phyloP scores from a whole-genome alignment of 2,329 filamentous ascomycete species.

The Botryotinia globosa region DNA sequence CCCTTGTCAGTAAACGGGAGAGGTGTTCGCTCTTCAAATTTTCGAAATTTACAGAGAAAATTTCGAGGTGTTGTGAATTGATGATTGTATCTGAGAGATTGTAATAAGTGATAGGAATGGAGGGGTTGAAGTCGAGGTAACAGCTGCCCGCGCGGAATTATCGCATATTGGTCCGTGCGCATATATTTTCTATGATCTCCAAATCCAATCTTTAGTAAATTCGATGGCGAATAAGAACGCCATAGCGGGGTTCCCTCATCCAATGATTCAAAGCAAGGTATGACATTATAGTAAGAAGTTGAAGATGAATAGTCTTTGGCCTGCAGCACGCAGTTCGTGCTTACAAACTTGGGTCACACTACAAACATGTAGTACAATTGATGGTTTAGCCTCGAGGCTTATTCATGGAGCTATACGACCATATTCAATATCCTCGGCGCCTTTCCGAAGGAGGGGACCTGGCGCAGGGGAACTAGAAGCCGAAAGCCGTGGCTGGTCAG shows the following conservation, averaged over 20 bases:
- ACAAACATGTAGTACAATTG: constrained; percentile 27
- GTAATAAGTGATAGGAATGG: constrained; percentile 3
- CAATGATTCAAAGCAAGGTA: constrained; percentile 12
- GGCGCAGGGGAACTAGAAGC: neutral
- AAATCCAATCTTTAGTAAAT: neutral
- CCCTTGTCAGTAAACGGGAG: neutral
- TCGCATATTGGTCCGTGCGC: constrained; percentile 6
- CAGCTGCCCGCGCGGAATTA: constrained; percentile 13
- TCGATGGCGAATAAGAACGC: neutral
- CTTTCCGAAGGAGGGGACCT: neutral
- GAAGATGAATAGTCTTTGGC: constrained; percentile 35
- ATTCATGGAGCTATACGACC: constrained; percentile 24
- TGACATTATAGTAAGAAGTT: constrained; percentile 23
- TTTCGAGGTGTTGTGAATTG: neutral
- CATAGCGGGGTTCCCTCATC: neutral
- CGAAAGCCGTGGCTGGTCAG: neutral
- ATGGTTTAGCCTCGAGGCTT: constrained; percentile 31
- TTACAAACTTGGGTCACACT: constrained; percentile 28
- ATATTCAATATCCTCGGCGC: constrained; percentile 22
- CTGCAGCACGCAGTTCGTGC: constrained; percentile 30
- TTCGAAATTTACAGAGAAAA: neutral
- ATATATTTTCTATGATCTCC: neutral
- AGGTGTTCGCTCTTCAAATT: neutral
- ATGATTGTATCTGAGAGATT: neutral
- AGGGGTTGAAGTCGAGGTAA: constrained; percentile 16